Evolutionary conservation across 2,329 filamentous ascomycete genomes (phyloP).

Genomic region (Elsinoe fawcettii): DNA sequence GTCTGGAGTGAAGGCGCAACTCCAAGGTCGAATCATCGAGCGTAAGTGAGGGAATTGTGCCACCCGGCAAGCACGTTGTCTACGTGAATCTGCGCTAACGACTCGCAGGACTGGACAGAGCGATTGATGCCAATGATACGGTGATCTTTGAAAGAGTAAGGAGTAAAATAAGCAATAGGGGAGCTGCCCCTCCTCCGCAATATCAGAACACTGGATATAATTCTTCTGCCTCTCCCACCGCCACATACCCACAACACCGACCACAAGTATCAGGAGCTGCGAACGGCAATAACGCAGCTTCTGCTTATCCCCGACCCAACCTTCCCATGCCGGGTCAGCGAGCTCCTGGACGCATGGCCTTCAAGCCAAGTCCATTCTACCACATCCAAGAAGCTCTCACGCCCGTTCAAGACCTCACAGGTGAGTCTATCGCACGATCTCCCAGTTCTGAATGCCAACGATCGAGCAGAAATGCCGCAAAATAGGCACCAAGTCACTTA

Average conservation of each 20-base stretch:
- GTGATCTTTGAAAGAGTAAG: constrained; percentile 27
- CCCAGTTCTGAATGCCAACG: constrained; percentile 21
- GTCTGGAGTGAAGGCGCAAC: constrained; percentile 74
- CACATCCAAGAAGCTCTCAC: constrained; percentile 59
- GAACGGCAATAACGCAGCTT: background rate
- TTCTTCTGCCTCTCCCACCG: constrained; percentile 1
- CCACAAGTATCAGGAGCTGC: background rate
- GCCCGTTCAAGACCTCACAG: constrained; percentile 59
- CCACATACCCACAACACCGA: background rate
- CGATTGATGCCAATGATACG: constrained; percentile 5
- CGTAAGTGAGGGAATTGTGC: constrained; percentile 45
- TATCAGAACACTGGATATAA: background rate
- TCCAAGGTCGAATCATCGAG: constrained; percentile 69
- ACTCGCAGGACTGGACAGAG: background rate
- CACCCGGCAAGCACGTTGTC: constrained; percentile 36
- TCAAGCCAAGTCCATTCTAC: constrained; percentile 83
- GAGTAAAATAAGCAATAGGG: constrained; percentile 30
- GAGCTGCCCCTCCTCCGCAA: constrained; percentile 25
- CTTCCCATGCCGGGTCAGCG: constrained; percentile 4
- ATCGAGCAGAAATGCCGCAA: constrained; percentile 47
- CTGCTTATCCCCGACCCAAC: background rate
- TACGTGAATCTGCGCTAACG: background rate
- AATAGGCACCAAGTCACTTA: constrained; percentile 53
- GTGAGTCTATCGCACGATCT: constrained; percentile 43
- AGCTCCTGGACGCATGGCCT: constrained; percentile 40